phyloP scores from a whole-genome alignment of 2,329 filamentous ascomycete species.

The Ophiognomonia clavigignenti-juglandacearum region DNA sequence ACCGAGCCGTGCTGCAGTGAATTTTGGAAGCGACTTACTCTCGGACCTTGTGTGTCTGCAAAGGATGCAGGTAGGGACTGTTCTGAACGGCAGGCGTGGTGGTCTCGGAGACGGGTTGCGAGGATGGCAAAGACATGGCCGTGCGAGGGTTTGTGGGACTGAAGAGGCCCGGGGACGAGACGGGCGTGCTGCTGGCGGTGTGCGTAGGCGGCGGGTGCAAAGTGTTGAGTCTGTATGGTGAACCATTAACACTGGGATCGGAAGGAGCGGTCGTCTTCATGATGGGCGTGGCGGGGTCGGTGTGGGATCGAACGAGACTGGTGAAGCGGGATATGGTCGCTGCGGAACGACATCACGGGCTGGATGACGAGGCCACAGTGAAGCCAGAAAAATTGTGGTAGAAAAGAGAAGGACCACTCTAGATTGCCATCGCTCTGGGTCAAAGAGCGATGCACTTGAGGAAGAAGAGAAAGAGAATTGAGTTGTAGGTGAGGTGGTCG shows the following conservation, averaged over 20 bases:
- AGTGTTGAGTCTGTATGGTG: constrained; percentile 29
- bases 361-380: constrained; percentile 2
- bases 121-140: constrained; percentile 31
- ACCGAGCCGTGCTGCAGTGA: constrained; percentile 4
- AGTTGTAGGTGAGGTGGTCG: background rate
- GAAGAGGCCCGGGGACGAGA: constrained; percentile 59
- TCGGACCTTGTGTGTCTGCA: constrained; percentile 69
- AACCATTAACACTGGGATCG: constrained; percentile 15
- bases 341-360: constrained; percentile 17
- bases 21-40: constrained; percentile 53
- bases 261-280: constrained; percentile 15
- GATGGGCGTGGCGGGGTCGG: constrained; percentile 6
- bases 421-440: constrained; percentile 1
- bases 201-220: constrained; percentile 33
- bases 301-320: constrained; percentile 2
- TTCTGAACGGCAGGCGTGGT: constrained; percentile 46
- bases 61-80: constrained; percentile 63
- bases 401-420: background rate
- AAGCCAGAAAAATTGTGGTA: constrained; percentile 7
- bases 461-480: background rate
- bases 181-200: constrained; percentile 52
- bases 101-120: constrained; percentile 46
- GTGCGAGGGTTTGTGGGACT: constrained; percentile 44
- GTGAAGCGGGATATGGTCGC: constrained; percentile 4
- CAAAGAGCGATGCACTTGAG: background rate